phyloP scores from a whole-genome alignment of 768 basidiomycete genomes.

The Cyclocybe aegerita region DNA sequence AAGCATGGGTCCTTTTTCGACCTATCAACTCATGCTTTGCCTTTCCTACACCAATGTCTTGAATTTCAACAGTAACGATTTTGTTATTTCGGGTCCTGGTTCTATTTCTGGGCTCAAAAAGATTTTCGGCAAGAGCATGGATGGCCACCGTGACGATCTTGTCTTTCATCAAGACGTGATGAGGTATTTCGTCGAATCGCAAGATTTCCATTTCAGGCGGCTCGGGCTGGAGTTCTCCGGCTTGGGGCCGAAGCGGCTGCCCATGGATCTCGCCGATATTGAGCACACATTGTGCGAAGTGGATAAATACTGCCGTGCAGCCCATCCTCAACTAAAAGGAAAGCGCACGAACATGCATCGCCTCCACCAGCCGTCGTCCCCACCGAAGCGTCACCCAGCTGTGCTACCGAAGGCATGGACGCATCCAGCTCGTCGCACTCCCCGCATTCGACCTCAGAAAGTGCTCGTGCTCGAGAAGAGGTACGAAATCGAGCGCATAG shows the following conservation, averaged over 20 bases:
- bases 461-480: slow-evolving; percentile 40
- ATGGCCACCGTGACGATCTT: slow-evolving; percentile 25
- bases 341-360: slow-evolving; percentile 36
- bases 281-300: slow-evolving; percentile 81
- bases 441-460: slow-evolving; percentile 40
- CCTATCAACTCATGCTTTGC: slow-evolving; percentile 65
- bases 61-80: slow-evolving; percentile 66
- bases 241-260: slow-evolving; percentile 45
- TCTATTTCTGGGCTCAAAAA: slow-evolving; percentile 64
- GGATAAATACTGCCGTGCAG: slow-evolving; percentile 72
- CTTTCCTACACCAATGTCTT: slow-evolving; percentile 57
- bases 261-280: slow-evolving; percentile 67
- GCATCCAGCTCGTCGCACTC: slow-evolving; percentile 37
- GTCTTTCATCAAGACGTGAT: slow-evolving; percentile 58
- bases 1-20: slow-evolving; percentile 73
- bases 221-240: slow-evolving; percentile 53
- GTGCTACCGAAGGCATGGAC: slow-evolving; percentile 57
- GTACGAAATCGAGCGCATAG: slow-evolving; percentile 39
- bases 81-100: slow-evolving; percentile 70
- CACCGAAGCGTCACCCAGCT: too few species aligned
- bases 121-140: slow-evolving; percentile 54
- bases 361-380: slow-evolving; percentile 21
- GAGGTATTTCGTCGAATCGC: slow-evolving; percentile 60
- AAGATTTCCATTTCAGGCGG: slow-evolving; percentile 59
- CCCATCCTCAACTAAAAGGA: slow-evolving; percentile 46